phyloP scores from a whole-genome alignment of 129 eudicot species.

The Apium graveolens region DNA sequence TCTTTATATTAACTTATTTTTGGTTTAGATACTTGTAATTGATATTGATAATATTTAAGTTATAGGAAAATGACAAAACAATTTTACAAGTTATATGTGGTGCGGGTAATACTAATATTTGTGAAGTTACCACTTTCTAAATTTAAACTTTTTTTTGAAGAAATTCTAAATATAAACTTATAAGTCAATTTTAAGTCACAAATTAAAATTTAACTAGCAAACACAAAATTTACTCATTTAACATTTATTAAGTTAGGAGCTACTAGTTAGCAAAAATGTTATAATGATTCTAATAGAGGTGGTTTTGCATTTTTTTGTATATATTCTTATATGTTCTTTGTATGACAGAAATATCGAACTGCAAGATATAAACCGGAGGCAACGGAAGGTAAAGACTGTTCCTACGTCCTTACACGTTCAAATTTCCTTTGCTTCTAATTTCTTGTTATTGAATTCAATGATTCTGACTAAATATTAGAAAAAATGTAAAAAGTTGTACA shows the following conservation, averaged over 20 bases:
- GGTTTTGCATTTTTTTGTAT: neutral
- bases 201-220: neutral
- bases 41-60: neutral
- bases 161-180: no score
- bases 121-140: neutral
- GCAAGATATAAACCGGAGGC: conserved; percentile 86
- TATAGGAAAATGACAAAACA: neutral
- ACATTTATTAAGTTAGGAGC: neutral
- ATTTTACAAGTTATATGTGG: neutral
- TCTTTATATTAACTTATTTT: conserved; percentile 18
- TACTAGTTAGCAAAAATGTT: neutral
- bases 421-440: neutral
- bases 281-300: neutral
- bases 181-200: neutral
- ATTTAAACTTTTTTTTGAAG: no score
- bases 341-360: conserved; percentile 75
- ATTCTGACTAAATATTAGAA: neutral
- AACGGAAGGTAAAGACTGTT: conserved; percentile 55
- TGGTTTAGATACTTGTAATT: neutral
- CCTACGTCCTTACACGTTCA: neutral
- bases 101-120: neutral
- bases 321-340: neutral
- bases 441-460: neutral
- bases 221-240: neutral
- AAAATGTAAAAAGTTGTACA: neutral